Base-by-base conservation (phyloP, 2,329 filamentous ascomycete genomes). In the Colletotrichum incanum region DNA sequence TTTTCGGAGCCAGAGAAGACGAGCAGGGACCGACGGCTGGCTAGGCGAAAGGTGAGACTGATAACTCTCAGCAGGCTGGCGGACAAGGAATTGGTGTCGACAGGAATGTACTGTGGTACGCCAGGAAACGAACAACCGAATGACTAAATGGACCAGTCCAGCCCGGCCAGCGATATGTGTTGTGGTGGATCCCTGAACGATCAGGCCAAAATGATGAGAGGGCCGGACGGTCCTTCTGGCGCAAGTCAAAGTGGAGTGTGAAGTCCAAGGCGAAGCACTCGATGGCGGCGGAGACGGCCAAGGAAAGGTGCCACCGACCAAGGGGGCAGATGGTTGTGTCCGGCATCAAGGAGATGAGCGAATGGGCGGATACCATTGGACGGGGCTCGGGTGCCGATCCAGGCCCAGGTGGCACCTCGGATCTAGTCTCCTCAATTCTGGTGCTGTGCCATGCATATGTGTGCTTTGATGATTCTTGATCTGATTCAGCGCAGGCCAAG, bases 71-170 rank as follows among this genome's bases (percentile, higher is more conserved):
- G 28, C 31, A 61, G 43, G 45, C 59, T n/a, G 45, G n/a, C 18
- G 23, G n/a, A 1, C 14, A 58, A 39, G n/a, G 23, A 41, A 20
- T n/a, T n/a, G 18, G 26, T 18, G 23, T 18, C 45, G 31, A 34
- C 28, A 31, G 18, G 47, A 50, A 6, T 16, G 34, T 41, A 23
- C 34, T 3, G n/a, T 26, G 31, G 60, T 14, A 28, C 34, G 47
- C 60, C 60, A 39, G 39, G 58, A 62, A 62, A 52, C 37, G 34
- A 50, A 23, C 47, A 52, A 28, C 56, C 41, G n/a, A 39, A 28
- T 68, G 58, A 58, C 58, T 39, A 68, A 72, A 72, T 72, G 65
- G 69, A 63, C 60, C 69, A 68, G 69, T 72, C 69, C 65, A 72
- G 69, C 50, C 65, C 69, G 43, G 28, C 52, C 49, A n/a, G 41